Evolutionary conservation across 2,329 filamentous ascomycete species (phyloP), one percentile per base, ranked within the genome.

Genomic region (Metarhizium humberi): DNA sequence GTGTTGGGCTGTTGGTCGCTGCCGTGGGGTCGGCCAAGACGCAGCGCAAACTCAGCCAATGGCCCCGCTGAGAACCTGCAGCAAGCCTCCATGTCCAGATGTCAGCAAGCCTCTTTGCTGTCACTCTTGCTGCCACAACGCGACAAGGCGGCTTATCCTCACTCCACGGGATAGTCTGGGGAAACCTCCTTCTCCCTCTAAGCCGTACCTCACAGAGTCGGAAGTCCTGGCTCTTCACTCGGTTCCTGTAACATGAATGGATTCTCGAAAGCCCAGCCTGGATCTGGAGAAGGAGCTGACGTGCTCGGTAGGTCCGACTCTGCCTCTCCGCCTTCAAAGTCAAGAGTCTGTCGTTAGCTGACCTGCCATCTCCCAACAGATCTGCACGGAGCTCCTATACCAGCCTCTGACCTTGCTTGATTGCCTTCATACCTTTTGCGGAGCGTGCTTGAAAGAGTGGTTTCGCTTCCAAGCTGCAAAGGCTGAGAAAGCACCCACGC

Each of bases 381-480:
- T 99, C 66, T 99, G 94, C 77, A 95, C 92, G 63, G 94, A 97
- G 71, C 82, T 96, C 61, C 84, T 96, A 59, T 95, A 90, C 73
- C 89, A 95, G 70, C 91, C 92, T 38, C 80, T 95, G 60, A 95
- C 91, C 32, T 84, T 95, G 51, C 88, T 96, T 70, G 90, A 96
- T 75, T 96, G 91, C 69, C 82, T 96, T 48, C 91, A 96, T 73
- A 96, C 92, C 49, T 99, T 95, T 72, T 99, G 94, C 75, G 94
- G 92, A 60, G 88, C 89, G 43, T 99, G 94, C 68, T 72, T 97
- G 57, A 96, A 95, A 71, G 90, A 95, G 75, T 99, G 94, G 94
- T 99, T 97, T 69, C 76, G 78, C 59, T 94, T 85, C 71, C 90
- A 96, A 69, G 85, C 85, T 42, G 75, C 78, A 34, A 76, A 78